A percentile compares a stretch with the other conserved stretches of the same genome.
Conservation (phyloP, 768 basidiomycete species). For the Cubamyces sp. region DNA sequence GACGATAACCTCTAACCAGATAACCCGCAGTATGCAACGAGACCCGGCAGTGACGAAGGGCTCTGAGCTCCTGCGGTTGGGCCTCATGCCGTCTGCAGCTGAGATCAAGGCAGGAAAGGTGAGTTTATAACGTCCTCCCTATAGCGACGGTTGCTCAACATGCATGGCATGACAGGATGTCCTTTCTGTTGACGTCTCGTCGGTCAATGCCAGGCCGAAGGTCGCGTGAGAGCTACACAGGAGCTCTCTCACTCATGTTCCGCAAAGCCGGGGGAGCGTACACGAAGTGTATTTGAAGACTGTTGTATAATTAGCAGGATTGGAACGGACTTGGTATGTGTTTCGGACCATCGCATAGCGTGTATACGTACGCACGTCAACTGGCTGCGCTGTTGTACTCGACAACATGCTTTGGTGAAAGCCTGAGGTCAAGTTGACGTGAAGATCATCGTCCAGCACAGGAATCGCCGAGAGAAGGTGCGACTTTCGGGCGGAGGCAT, state of each 20-base stretch:
- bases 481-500: constrained; percentile 1
- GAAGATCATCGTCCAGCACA: constrained; percentile 1
- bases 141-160: neutral
- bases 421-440: constrained; percentile 12
- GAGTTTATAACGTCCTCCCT: constrained; percentile 10
- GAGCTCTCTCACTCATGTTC: too few species aligned
- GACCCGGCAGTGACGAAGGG: constrained; percentile 82
- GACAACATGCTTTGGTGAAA: neutral
- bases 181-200: constrained; percentile 10
- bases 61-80: constrained; percentile 76
- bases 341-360: too few species aligned
- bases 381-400: neutral
- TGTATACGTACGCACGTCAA: too few species aligned
- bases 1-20: neutral
- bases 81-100: constrained; percentile 76
- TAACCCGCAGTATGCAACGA: constrained; percentile 64
- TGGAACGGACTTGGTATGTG: too few species aligned
- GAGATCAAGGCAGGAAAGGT: constrained; percentile 81
- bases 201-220: neutral
- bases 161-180: neutral
- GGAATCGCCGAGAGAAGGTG: constrained; percentile 8
- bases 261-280: too few species aligned
- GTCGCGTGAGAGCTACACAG: constrained; percentile 7
- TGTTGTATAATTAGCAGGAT: too few species aligned
- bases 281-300: too few species aligned